These are phyloP conservation scores for Lachnellula occidentalis DNA, from an alignment of 2,329 filamentous ascomycete species.

Conservation along the genomic window DNA sequence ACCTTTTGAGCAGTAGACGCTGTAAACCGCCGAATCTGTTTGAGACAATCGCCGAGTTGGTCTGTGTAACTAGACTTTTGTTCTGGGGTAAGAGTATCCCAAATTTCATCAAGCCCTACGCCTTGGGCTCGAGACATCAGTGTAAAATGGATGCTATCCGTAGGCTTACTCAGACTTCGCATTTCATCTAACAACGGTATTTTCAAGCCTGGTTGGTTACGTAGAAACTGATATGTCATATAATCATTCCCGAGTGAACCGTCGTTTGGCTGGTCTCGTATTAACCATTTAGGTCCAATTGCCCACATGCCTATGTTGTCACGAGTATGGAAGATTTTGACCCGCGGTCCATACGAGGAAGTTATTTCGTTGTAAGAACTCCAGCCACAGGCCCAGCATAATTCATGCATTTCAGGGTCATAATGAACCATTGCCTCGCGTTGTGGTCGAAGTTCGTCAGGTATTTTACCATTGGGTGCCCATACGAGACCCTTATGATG, in stretches of 20 bases:
- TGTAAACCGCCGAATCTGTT: conserved; percentile 9
- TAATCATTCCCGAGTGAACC: conserved; percentile 1
- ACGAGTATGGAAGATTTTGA: neutral
- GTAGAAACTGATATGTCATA: conserved; percentile 5
- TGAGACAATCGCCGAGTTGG: conserved; percentile 7
- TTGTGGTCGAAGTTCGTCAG: neutral
- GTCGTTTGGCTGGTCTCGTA: conserved; percentile 6
- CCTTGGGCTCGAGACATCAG: conserved; percentile 15
- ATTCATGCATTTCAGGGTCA: neutral
- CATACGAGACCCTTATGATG: neutral
- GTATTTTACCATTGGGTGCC: neutral
- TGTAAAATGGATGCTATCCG: conserved; percentile 6
- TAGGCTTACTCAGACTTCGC: conserved; percentile 8
- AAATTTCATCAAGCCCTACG: conserved; percentile 8
- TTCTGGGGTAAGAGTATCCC: conserved; percentile 6
- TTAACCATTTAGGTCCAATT: conserved; percentile 1
- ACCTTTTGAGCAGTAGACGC: conserved; percentile 8
- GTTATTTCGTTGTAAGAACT: neutral
- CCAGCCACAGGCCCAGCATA: conserved; percentile 4
- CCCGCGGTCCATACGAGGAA: neutral
- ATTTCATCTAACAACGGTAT: conserved; percentile 15
- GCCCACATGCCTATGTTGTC: neutral
- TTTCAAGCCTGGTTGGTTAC: neutral
- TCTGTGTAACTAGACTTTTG: conserved; percentile 6
- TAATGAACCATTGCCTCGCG: neutral